Evolutionary conservation across 129 eudicot genomes (phyloP).

Genomic region (Smallanthus sonchifolius): DNA sequence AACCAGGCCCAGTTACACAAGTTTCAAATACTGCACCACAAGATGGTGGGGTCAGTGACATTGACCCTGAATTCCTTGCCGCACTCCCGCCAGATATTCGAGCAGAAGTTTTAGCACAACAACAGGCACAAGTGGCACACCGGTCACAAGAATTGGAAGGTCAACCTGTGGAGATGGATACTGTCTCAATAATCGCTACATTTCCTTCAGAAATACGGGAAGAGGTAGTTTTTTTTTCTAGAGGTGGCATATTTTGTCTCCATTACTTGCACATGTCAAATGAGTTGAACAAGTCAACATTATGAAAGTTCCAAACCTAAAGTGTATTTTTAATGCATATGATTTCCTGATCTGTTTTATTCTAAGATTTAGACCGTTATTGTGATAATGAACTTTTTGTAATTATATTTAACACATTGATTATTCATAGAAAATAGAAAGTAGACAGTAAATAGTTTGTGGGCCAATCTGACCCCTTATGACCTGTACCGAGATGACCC

Average conservation of each 20-base stretch:
- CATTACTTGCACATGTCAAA: neutral
- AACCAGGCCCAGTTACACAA: constrained; percentile 62
- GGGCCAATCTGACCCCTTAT: neutral
- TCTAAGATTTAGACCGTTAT: too few species aligned
- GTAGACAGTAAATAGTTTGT: too few species aligned
- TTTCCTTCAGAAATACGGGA: constrained; percentile 93
- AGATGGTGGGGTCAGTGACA: constrained; percentile 52
- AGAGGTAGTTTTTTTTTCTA: constrained; percentile 50
- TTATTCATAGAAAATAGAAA: too few species aligned
- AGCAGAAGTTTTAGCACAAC: constrained; percentile 96
- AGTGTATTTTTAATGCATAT: too few species aligned
- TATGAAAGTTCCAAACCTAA: too few species aligned
- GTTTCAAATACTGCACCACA: constrained; percentile 66
- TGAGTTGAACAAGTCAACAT: neutral
- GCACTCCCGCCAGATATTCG: constrained; percentile 98
- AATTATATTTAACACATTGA: too few species aligned
- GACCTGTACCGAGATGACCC: neutral
- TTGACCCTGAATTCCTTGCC: constrained; percentile 98
- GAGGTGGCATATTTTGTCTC: neutral
- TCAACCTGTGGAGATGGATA: constrained; percentile 99
- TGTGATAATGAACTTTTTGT: too few species aligned
- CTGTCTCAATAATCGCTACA: constrained; percentile 94
- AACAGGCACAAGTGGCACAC: constrained; percentile 81
- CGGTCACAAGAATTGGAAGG: constrained; percentile 91
- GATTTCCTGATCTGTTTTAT: too few species aligned